These are phyloP conservation scores for Isabelozyma gotoi DNA, from an alignment of 805 yeast species.

Conservation along the genomic window DNA sequence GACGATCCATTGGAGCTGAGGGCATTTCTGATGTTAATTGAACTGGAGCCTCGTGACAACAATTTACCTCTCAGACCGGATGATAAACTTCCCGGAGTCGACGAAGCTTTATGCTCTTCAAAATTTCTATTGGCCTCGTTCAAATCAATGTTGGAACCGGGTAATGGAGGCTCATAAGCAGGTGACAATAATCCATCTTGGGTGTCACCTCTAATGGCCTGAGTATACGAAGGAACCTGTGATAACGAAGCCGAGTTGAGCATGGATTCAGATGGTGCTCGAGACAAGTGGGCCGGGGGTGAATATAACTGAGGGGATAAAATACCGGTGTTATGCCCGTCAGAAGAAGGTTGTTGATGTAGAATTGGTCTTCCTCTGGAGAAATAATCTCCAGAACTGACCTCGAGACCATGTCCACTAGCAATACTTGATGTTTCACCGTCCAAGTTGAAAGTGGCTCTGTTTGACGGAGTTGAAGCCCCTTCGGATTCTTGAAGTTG, in stretches of 20 bases:
- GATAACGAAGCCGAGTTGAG: constrained; percentile 37
- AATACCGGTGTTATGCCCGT: background rate
- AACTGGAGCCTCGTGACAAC: constrained; percentile 23
- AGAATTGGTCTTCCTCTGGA: constrained; percentile 12
- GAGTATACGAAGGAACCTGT: constrained; percentile 80
- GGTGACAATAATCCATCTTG: constrained; percentile 63
- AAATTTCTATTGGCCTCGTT: constrained; percentile 26
- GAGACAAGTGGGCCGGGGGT: constrained; percentile 59
- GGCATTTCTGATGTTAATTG: constrained; percentile 19
- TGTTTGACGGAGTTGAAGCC: constrained; percentile 17
- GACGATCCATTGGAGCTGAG: constrained; percentile 31
- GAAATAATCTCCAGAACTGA: constrained; percentile 33
- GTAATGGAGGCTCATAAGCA: constrained; percentile 56
- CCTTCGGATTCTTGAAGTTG: constrained; percentile 34
- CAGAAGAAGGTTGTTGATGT: constrained; percentile 1
- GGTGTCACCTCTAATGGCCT: constrained; percentile 63
- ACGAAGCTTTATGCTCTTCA: constrained; percentile 20
- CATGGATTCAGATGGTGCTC: constrained; percentile 50
- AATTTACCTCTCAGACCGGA: constrained; percentile 4
- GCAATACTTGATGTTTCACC: constrained; percentile 17
- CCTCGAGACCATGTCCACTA: background rate
- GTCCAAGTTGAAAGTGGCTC: constrained; percentile 36
- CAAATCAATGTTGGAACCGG: constrained; percentile 38
- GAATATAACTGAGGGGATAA: constrained; percentile 24
- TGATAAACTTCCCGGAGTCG: constrained; percentile 3